These are phyloP conservation scores for Phytophthora lateralis DNA, from an alignment of 352 stramenopile species.

Conservation along the genomic window DNA sequence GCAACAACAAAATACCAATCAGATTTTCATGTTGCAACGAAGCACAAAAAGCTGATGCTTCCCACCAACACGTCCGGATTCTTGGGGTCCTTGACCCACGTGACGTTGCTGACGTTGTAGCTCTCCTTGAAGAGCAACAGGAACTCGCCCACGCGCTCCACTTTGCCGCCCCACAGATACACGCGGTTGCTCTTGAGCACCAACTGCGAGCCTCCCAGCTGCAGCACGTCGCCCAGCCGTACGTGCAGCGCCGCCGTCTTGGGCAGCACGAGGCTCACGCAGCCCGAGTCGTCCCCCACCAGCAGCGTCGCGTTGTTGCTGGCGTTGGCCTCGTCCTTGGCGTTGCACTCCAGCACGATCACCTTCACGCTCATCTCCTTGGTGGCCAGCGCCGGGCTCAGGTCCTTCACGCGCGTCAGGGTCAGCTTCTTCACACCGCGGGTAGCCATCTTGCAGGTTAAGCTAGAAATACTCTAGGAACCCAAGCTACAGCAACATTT, in stretches of 20 bases:
- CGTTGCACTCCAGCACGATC: slow-evolving; percentile 84
- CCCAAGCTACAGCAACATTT: no score
- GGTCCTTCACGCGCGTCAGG: slow-evolving; percentile 76
- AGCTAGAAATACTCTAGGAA: slow-evolving; percentile 1
- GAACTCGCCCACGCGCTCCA: slow-evolving; percentile 88
- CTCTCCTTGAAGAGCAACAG: slow-evolving; percentile 87
- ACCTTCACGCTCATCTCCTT: slow-evolving; percentile 81
- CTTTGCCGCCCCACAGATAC: slow-evolving; percentile 81
- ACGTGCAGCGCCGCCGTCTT: slow-evolving; percentile 72
- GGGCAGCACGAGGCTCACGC: slow-evolving; percentile 79
- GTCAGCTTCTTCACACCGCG: slow-evolving; percentile 55
- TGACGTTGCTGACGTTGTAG: slow-evolving; percentile 81
- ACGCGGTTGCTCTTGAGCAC: slow-evolving; percentile 80
- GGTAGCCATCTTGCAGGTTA: slow-evolving; percentile 11
- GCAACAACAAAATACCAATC: not conserved
- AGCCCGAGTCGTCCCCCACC: slow-evolving; percentile 83
- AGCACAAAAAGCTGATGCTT: not conserved
- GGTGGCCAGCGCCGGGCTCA: slow-evolving; percentile 55
- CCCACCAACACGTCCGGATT: slow-evolving; percentile 72
- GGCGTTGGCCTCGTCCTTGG: slow-evolving; percentile 76
- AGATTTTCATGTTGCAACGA: not conserved
- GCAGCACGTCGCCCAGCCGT: slow-evolving; percentile 77
- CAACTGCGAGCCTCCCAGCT: slow-evolving; percentile 68
- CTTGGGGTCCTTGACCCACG: slow-evolving; percentile 81
- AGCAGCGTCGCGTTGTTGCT: slow-evolving; percentile 85